Percentiles rank a stretch among this genome's conserved stretches.
These are phyloP conservation scores for Exophiala xenobiotica DNA, from an alignment of 2,329 filamentous ascomycete species.

Conservation along the genomic window DNA sequence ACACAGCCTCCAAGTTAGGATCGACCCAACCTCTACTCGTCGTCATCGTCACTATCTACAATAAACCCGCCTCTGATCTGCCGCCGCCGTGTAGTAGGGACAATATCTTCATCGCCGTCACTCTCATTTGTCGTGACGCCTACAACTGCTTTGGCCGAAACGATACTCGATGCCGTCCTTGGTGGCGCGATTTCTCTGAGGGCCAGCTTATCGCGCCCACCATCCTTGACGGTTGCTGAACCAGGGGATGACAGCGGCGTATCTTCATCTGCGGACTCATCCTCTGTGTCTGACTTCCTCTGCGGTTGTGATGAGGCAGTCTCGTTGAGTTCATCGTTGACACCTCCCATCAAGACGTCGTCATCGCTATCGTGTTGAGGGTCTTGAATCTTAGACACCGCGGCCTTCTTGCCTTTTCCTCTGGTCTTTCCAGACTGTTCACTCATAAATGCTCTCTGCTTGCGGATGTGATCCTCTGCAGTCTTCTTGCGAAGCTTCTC, in stretches of 20 bases:
- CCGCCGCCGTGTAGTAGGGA: slow-evolving; percentile 10
- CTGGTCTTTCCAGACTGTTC: slow-evolving; percentile 3
- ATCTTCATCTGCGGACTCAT: slow-evolving; percentile 32
- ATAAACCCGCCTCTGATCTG: slow-evolving; percentile 27
- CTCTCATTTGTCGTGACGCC: slow-evolving; percentile 7
- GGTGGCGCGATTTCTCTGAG: slow-evolving; percentile 17
- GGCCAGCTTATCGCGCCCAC: not conserved
- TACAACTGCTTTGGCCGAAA: slow-evolving; percentile 1
- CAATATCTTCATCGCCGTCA: slow-evolving; percentile 21
- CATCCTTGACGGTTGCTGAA: slow-evolving; percentile 13
- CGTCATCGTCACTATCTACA: slow-evolving; percentile 31
- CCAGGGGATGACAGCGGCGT: slow-evolving; percentile 32
- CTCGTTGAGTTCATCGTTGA: slow-evolving; percentile 17
- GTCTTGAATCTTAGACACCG: not conserved
- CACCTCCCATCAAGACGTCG: slow-evolving; percentile 22
- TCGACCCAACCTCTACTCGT: slow-evolving; percentile 1
- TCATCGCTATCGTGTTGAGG: slow-evolving; percentile 23
- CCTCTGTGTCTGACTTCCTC: slow-evolving; percentile 12
- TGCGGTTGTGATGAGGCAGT: slow-evolving; percentile 21
- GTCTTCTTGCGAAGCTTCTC: slow-evolving; percentile 61
- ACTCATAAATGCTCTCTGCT: slow-evolving; percentile 43
- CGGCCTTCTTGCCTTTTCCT: slow-evolving; percentile 12
- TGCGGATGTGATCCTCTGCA: slow-evolving; percentile 48
- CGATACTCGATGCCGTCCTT: not conserved
- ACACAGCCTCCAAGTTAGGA: not conserved